Evolutionary conservation across 345 rosid species (phyloP).

Genomic region (Arabis hirsuta): DNA sequence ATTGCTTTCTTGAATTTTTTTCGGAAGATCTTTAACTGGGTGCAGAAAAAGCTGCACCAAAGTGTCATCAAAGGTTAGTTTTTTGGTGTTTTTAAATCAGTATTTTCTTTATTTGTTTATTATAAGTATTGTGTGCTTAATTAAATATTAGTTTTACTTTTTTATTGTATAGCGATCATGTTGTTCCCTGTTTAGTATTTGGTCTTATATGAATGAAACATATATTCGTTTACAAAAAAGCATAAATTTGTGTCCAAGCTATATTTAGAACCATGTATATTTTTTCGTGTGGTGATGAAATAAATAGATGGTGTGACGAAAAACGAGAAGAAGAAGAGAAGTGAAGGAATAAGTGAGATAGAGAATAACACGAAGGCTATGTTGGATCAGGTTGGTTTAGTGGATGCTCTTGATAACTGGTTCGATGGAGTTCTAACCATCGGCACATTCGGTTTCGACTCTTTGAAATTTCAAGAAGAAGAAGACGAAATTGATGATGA

Average conservation of each 20-base stretch:
- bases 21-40: slow-evolving; percentile 80
- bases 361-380: slow-evolving; percentile 64
- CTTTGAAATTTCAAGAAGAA: slow-evolving; percentile 50
- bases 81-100: not conserved
- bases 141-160: slow-evolving; percentile 21
- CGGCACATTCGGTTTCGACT: slow-evolving; percentile 86
- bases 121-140: not conserved
- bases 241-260: not conserved
- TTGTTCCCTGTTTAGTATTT: slow-evolving; percentile 20
- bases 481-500: slow-evolving; percentile 38
- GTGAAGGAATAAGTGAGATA: slow-evolving; percentile 54
- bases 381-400: slow-evolving; percentile 66
- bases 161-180: slow-evolving; percentile 14
- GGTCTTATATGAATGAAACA: slow-evolving; percentile 17
- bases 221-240: not conserved
- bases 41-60: slow-evolving; percentile 74
- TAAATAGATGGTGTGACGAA: slow-evolving; percentile 51
- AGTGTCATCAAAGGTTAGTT: slow-evolving; percentile 65
- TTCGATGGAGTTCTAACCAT: slow-evolving; percentile 80
- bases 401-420: slow-evolving; percentile 80
- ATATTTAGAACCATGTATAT: slow-evolving; percentile 2
- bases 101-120: not conserved
- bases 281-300: slow-evolving; percentile 33
- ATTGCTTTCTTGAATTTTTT: slow-evolving; percentile 10
- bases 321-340: slow-evolving; percentile 58